Conservation (phyloP, 1,284 basidiomycete species). For the Lentinula novae-zelandiae region DNA sequence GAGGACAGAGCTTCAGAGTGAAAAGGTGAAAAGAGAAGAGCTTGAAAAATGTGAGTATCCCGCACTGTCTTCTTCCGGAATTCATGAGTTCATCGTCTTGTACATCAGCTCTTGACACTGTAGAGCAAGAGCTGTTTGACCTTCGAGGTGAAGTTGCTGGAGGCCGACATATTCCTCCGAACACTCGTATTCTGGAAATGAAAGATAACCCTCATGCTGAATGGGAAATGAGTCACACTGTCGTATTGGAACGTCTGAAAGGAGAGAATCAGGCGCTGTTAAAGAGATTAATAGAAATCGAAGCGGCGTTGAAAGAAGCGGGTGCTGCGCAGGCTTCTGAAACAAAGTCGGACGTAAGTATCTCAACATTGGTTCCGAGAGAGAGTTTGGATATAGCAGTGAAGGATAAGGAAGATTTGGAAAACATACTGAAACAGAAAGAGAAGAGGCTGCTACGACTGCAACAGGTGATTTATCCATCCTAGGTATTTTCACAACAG, state of each 20-base stretch:
- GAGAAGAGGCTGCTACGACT: slow-evolving; percentile 75
- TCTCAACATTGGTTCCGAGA: slow-evolving; percentile 49
- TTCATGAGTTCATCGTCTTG: neutral
- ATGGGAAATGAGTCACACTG: slow-evolving; percentile 68
- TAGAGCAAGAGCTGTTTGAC: slow-evolving; percentile 73
- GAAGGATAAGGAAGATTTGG: slow-evolving; percentile 58
- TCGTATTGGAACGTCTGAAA: slow-evolving; percentile 65
- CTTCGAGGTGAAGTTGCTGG: slow-evolving; percentile 71
- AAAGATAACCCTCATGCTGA: slow-evolving; percentile 72
- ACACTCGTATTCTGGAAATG: slow-evolving; percentile 66
- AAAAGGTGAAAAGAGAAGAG: slow-evolving; percentile 22
- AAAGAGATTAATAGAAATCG: slow-evolving; percentile 53
- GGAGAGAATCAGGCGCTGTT: slow-evolving; percentile 74
- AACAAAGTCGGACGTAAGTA: slow-evolving; percentile 19
- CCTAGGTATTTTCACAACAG: neutral
- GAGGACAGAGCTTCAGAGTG: slow-evolving; percentile 28
- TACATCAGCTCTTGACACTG: slow-evolving; percentile 50
- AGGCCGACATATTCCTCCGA: slow-evolving; percentile 74
- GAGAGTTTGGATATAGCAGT: slow-evolving; percentile 67
- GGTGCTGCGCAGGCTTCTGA: slow-evolving; percentile 10
- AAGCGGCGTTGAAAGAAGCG: slow-evolving; percentile 28
- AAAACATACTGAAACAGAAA: slow-evolving; percentile 60
- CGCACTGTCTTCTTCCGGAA: neutral
- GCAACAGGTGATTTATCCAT: slow-evolving; percentile 48
- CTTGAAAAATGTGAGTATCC: slow-evolving; percentile 41